Evolutionary conservation across 805 yeast species (phyloP), one percentile per base, ranked within the genome.

Genomic region (Saccharomycopsis malanga): DNA sequence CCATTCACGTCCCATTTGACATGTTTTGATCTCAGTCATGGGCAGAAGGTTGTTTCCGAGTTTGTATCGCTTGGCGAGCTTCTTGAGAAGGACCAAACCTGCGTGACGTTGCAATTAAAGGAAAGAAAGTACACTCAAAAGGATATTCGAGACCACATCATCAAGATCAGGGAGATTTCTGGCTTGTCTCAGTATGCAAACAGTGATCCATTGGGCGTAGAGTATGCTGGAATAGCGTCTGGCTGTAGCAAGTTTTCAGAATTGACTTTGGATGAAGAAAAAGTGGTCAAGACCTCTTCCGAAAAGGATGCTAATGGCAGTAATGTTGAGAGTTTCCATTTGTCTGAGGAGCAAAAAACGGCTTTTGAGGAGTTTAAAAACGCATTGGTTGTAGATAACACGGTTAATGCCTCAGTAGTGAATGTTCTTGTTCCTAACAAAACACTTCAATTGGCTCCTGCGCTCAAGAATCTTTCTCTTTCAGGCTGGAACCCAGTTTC

Each of bases 401-500:
- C 42, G 4, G 43, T 50, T 41, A 53, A 51, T 30, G 49, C 52
- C 25, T 30, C 42, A 18, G 39, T 50, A 22, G 30, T 58, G 4
- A 38, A 30, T 21, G 27, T 29, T 21, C 7, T 36, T 34, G 25
- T 35, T 32, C 45, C 45, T 10, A 14, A 17, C 6, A 18, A 36
- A n/a, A 24, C 45, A n/a, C 58, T 59, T n/a, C 51, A 46, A 23
- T 60, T 69, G 9, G 68, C 77, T 15, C 70, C 73, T 45, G 83
- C 91, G 6, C 65, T 93, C 52, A 75, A 71, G 54, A 67, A 75
- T 0, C 64, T 78, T 41, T 60, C 68, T 45, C 61, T 87, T 42
- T 85, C 96, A 12, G 76, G 77, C 45, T 91, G 96, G 93, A 81
- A 85, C 54, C 96, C 97, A 3, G 87, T 87, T 12, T 82, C 91